These are phyloP conservation scores for Salinomyces thailandicus DNA, from an alignment of 2,329 filamentous ascomycete genomes.

Conservation along the genomic window DNA sequence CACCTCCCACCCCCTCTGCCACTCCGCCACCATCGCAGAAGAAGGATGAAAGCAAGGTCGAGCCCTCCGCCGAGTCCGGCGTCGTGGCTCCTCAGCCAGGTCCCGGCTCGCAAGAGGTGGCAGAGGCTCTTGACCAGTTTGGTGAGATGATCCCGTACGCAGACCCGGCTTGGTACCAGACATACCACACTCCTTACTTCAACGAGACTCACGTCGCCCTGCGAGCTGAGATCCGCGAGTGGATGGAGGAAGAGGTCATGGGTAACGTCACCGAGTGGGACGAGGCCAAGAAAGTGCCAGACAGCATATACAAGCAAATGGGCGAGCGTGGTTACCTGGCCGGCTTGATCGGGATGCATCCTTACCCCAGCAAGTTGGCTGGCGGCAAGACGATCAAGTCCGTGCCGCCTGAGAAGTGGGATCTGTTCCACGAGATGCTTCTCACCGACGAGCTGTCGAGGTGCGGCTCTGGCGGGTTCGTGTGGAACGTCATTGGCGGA, in stretches of 20 bases:
- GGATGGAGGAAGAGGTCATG: conserved; percentile 82
- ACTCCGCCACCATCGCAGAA: conserved; percentile 37
- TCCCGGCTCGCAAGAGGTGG: conserved; percentile 40
- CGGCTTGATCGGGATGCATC: conserved; percentile 71
- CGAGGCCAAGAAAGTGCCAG: conserved; percentile 81
- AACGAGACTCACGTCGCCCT: conserved; percentile 89
- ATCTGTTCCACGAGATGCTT: conserved; percentile 95
- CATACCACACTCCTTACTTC: conserved; percentile 88
- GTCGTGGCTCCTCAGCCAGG: conserved; percentile 32
- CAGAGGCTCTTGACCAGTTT: conserved; percentile 70
- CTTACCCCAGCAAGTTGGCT: conserved; percentile 65
- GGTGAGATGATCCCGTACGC: conserved; percentile 82
- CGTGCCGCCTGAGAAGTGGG: conserved; percentile 83
- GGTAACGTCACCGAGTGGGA: conserved; percentile 94
- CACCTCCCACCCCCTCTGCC: conserved; percentile 41
- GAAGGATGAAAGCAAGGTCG: conserved; percentile 38
- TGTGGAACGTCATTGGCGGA: conserved; percentile 96
- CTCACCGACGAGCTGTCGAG: conserved; percentile 91
- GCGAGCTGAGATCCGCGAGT: conserved; percentile 80
- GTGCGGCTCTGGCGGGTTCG: conserved; percentile 77
- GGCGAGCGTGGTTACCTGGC: conserved; percentile 85
- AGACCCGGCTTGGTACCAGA: conserved; percentile 66
- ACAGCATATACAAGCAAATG: conserved; percentile 89
- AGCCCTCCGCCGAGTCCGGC: conserved; percentile 52
- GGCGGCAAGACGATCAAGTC: conserved; percentile 57